Base-by-base conservation (phyloP, 257 asterid genomes). In the Phtheirospermum japonicum region DNA sequence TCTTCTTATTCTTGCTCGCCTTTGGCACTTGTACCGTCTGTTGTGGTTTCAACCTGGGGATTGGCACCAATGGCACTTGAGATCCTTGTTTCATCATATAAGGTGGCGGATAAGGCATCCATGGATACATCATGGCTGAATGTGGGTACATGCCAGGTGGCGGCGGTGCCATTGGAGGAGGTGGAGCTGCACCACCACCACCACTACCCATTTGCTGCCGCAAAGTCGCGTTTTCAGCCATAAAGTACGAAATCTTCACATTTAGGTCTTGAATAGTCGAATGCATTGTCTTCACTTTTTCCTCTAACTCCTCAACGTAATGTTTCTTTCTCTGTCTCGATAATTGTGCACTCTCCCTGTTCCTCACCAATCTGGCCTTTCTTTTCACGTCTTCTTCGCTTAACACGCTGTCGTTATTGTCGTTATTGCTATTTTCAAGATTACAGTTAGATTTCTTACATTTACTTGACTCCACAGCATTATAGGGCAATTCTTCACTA, bases 311-410 rank as follows among this genome's bases (percentile, higher is more conserved):
- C 51, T 81, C 95, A n/a, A 87, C 87, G 57, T 86, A 85, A 54
- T 82, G 92, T 74, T 85, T 89, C 78, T 81, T 89, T 74, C 97
- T 81, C 76, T 83, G 88, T 67, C 97, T 80, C 0, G 97, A 89
- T 34, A 89, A 69, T 18, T 87, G 97, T 13, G 97, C 97, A 80
- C 97, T 89, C 78, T 89, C 97, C 59, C 97, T 82, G 54, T 89
- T 89, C 86, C 97, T 89, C 70, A 86, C 71, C 73, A 89, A 71
- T 77, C 97, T 84, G 1, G 92, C 88, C 71, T 77, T 83, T 74
- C 65, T 83, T 71, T 77, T 89, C 72, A 73, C 94, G 0, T 86
- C 94, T 32, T 76, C 94, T 20, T 64, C 94, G n/a, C 75, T 63
- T 66, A 64, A 65, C 59, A 55, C 75, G 33, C 59, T 55, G 30